Conservation (phyloP, 1,139 yeast genomes). For the Magnusiomyces fungicola region DNA sequence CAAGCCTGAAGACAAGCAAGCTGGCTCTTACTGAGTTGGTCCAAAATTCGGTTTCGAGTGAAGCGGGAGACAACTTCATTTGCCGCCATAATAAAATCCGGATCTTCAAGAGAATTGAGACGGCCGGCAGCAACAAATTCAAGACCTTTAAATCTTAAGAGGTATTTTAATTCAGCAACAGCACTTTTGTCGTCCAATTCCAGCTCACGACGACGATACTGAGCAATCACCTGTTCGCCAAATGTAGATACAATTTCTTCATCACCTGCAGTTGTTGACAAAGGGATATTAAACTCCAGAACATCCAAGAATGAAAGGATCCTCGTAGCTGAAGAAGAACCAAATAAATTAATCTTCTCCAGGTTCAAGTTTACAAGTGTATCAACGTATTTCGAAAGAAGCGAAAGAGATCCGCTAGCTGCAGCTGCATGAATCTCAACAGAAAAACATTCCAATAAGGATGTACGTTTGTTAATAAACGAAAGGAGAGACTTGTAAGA, state of each 20-base stretch:
- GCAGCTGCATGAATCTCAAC: constrained; percentile 63
- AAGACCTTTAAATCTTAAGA: constrained; percentile 25
- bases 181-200: constrained; percentile 16
- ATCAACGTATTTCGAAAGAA: constrained; percentile 48
- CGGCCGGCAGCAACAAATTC: constrained; percentile 21
- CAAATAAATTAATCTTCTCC: constrained; percentile 20
- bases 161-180: constrained; percentile 19
- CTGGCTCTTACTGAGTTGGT: constrained; percentile 38
- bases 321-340: constrained; percentile 45
- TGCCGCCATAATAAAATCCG: constrained; percentile 18
- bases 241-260: constrained; percentile 6
- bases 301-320: constrained; percentile 64
- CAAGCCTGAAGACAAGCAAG: constrained; percentile 66
- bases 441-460: constrained; percentile 59
- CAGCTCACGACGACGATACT: constrained; percentile 8
- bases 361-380: constrained; percentile 40
- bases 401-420: constrained; percentile 43
- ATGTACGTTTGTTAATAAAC: constrained; percentile 56
- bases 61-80: constrained; percentile 17
- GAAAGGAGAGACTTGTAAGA: constrained; percentile 50
- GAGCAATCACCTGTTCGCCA: constrained; percentile 12
- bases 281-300: constrained; percentile 45
- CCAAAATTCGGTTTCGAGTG: constrained; percentile 16
- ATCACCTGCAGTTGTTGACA: neutral
- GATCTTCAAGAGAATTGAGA: constrained; percentile 19